A percentile compares a stretch with the other conserved stretches of the same genome.
These are phyloP conservation scores for Xeromyces bisporus DNA, from an alignment of 495 filamentous ascomycete species.

Conservation along the genomic window DNA sequence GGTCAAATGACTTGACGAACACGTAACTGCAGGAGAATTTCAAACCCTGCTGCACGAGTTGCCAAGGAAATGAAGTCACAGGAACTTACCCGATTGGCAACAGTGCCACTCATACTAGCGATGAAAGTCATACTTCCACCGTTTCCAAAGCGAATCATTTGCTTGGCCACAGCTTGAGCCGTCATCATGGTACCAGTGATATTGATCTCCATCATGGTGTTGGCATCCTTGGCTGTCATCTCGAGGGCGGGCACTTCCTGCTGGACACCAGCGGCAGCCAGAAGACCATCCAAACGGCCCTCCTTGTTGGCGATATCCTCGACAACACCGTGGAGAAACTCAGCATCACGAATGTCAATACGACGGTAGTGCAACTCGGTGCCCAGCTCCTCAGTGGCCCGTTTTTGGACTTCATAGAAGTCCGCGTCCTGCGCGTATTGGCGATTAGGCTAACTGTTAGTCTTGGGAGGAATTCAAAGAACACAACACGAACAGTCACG, in stretches of 20 bases:
- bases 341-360: conserved; percentile 70
- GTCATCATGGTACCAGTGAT: conserved; percentile 66
- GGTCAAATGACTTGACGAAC: too few relatives aligned
- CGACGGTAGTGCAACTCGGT: conserved; percentile 61
- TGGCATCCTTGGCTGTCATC: conserved; percentile 48
- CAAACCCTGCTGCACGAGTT: not conserved
- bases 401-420: conserved; percentile 45
- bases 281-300: conserved; percentile 55
- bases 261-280: conserved; percentile 65
- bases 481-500: not conserved
- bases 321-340: conserved; percentile 47
- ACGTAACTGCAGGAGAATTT: conserved; percentile 2
- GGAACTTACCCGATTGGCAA: conserved; percentile 50
- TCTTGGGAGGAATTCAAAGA: conserved; percentile 6
- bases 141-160: conserved; percentile 59
- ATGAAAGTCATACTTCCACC: conserved; percentile 59
- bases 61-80: too few relatives aligned
- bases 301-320: conserved; percentile 51
- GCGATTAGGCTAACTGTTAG: conserved; percentile 34
- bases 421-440: conserved; percentile 31
- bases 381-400: conserved; percentile 46
- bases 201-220: conserved; percentile 58
- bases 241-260: conserved; percentile 53
- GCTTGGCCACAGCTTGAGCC: conserved; percentile 49
- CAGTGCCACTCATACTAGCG: conserved; percentile 54